Base-by-base conservation (phyloP, 306 rosid genomes). In the Argentina anserina region DNA sequence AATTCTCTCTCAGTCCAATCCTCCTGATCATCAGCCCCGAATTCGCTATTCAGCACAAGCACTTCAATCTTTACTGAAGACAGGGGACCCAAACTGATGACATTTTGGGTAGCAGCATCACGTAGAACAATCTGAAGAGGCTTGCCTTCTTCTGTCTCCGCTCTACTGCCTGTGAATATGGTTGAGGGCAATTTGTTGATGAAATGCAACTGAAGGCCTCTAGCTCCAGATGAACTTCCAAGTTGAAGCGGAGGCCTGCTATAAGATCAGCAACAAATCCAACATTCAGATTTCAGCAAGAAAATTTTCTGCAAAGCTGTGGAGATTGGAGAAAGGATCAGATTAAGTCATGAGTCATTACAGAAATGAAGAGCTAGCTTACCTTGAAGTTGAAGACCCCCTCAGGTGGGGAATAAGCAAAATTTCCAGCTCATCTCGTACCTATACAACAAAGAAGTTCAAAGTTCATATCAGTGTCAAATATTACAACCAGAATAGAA, bases 1-100 rank as follows among this genome's bases (percentile, higher is more conserved):
- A 89, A 89, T 18, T 91, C 84, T 15, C 0, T 62, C 75, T 82
- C 77, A 2, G 80, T 78, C 97, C 92, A 87, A 69, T 87, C 87
- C 36, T 89, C 88, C 59, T 36, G 63, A 5, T 74, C 89, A 65
- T 61, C 9, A 0, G 69, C 75, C 43, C 84, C 78, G 23, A 89
- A 87, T 12, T 80, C 95, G 14, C 90, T 90, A 10, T 75, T n/a
- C 26, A 91, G 79, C 18, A 65, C 78, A 26, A 86, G 77, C 14
- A 91, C 65, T 81, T 86, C 77, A 52, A 91, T 45, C 78, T 66
- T 89, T 0, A 64, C 40, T 12, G 86, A 83, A 65, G 92, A 82
- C 4, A 86, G 50, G 1, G 88, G 83, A 40, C 88, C 91, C 1
- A 78, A 53, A 2, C 0, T 34, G 40, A 91, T 90, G 15, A 68